Evolutionary conservation across 1,139 yeast species (phyloP).

Genomic region (Saccharomycopsis hybrid): DNA sequence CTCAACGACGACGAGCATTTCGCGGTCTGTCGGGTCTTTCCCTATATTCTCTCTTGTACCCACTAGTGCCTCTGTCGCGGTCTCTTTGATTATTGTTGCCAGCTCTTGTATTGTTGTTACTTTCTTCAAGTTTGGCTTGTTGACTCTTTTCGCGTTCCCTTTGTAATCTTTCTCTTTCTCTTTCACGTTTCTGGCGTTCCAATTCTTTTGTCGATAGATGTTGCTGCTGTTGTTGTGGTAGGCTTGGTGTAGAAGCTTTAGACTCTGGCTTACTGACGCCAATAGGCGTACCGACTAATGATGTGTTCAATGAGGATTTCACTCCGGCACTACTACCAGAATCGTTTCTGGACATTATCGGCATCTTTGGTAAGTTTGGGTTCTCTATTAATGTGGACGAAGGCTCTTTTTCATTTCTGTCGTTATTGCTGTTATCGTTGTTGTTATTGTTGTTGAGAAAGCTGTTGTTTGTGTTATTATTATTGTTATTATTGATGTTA

Average conservation of each 20-base stretch:
- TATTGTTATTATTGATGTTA: slow-evolving; percentile 5
- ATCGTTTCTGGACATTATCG: slow-evolving; percentile 1
- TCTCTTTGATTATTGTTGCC: slow-evolving; percentile 9
- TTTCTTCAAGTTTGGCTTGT: neutral
- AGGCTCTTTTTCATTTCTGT: neutral
- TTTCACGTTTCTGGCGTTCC: neutral
- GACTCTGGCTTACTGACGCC: neutral
- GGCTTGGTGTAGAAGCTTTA: neutral
- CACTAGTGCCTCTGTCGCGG: slow-evolving; percentile 13
- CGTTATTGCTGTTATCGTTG: neutral
- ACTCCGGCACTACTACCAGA: no score
- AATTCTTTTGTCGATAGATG: neutral
- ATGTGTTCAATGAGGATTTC: no score
- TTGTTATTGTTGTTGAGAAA: neutral
- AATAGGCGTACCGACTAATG: neutral
- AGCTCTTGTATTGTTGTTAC: no score
- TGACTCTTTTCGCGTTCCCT: slow-evolving; percentile 5
- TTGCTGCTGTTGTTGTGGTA: neutral
- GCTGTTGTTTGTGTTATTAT: slow-evolving; percentile 3
- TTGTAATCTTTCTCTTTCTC: slow-evolving; percentile 6
- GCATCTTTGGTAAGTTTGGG: slow-evolving; percentile 9
- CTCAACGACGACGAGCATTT: neutral
- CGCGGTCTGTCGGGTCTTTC: slow-evolving; percentile 2
- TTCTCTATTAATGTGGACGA: slow-evolving; percentile 1
- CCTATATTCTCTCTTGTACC: slow-evolving; percentile 8